phyloP scores from a whole-genome alignment of 2,329 filamentous ascomycete species.

The Epichloe sibirici region DNA sequence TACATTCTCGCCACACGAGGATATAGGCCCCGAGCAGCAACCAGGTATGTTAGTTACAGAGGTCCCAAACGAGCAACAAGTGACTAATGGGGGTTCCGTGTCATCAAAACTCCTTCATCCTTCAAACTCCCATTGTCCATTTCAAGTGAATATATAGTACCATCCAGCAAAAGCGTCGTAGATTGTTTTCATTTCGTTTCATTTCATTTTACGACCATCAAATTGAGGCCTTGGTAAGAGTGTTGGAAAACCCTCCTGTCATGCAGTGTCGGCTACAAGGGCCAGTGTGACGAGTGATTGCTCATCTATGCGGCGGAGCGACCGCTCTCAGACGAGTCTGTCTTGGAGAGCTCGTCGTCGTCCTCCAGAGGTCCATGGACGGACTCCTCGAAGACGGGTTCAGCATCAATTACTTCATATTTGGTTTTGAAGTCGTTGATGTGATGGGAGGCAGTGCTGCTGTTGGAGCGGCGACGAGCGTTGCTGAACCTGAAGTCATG shows the following conservation, averaged over 20 bases:
- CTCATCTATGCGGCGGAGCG: slow-evolving; percentile 36
- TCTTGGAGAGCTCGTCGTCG: slow-evolving; percentile 45
- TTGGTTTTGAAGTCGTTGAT: slow-evolving; percentile 86
- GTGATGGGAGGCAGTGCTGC: slow-evolving; percentile 58
- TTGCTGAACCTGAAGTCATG: slow-evolving; percentile 75
- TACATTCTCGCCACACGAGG: slow-evolving; percentile 15
- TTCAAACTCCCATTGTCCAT: slow-evolving; percentile 1
- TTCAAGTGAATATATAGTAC: not conserved
- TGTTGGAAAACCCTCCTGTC: not conserved
- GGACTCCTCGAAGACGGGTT: slow-evolving; percentile 85
- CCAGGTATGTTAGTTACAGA: slow-evolving; percentile 6
- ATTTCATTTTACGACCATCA: slow-evolving; percentile 9
- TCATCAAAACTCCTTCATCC: slow-evolving; percentile 4
- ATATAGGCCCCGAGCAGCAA: slow-evolving; percentile 4
- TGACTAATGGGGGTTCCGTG: slow-evolving; percentile 1
- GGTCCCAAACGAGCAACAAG: slow-evolving; percentile 14
- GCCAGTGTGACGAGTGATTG: slow-evolving; percentile 5
- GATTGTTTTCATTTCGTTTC: slow-evolving; percentile 12
- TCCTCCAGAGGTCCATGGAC: slow-evolving; percentile 57
- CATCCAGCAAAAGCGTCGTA: slow-evolving; percentile 6
- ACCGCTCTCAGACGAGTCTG: slow-evolving; percentile 46
- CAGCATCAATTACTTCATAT: slow-evolving; percentile 80
- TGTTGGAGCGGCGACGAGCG: slow-evolving; percentile 84
- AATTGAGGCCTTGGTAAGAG: not conserved
- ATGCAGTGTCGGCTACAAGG: slow-evolving; percentile 12